Conservation (phyloP, 805 yeast genomes). For the Candida dajiaensis region DNA sequence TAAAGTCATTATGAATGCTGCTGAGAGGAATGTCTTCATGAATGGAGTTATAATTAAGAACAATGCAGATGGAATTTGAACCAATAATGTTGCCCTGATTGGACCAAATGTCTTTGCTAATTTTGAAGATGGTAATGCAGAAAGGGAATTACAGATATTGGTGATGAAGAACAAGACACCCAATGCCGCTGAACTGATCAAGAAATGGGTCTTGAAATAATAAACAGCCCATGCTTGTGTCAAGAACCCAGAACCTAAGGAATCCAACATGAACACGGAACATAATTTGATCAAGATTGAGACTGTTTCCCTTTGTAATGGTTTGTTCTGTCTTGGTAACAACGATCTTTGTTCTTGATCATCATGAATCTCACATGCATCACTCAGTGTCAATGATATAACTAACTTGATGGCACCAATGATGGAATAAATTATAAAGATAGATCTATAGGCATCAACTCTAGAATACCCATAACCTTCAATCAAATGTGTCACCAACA, state of each 20-base stretch:
- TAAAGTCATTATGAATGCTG: conserved; percentile 45
- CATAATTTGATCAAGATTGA: conserved; percentile 42
- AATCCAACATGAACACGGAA: conserved; percentile 72
- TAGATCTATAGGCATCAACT: conserved; percentile 44
- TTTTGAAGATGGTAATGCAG: conserved; percentile 73
- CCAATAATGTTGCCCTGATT: conserved; percentile 62
- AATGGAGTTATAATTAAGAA: conserved; percentile 53
- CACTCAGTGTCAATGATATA: conserved; percentile 44
- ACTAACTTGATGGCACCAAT: conserved; percentile 48
- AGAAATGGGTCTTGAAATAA: conserved; percentile 58
- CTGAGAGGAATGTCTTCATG: conserved; percentile 30
- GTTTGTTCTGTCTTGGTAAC: not conserved
- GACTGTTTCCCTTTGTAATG: conserved; percentile 35
- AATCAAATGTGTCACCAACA: conserved; percentile 40
- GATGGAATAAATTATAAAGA: conserved; percentile 51
- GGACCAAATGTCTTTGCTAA: conserved; percentile 71
- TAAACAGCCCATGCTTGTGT: conserved; percentile 85
- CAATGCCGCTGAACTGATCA: conserved; percentile 46
- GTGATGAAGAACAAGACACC: conserved; percentile 66
- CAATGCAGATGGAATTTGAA: conserved; percentile 74
- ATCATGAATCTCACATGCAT: conserved; percentile 41
- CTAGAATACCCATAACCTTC: conserved; percentile 28
- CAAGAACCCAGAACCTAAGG: conserved; percentile 86
- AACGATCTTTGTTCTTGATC: conserved; percentile 17
- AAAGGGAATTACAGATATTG: conserved; percentile 54